Base-by-base conservation (phyloP, 768 basidiomycete genomes). In the Leucocoprinus leucothites region DNA sequence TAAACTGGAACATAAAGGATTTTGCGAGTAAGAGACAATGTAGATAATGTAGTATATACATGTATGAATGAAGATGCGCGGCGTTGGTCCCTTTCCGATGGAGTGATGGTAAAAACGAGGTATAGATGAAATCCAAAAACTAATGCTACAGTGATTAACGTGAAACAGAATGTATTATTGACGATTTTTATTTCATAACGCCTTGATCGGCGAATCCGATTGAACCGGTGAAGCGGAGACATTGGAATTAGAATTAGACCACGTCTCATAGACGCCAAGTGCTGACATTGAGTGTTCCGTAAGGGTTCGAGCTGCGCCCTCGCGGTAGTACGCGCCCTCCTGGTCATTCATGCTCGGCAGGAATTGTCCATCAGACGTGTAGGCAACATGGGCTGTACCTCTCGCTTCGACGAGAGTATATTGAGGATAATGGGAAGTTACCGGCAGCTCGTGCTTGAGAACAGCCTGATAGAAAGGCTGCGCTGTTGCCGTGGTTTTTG, bases 81-180 rank as follows among this genome's bases (percentile, higher is more conserved):
- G 26, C 46, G 38, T 40, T 19, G 47, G 47, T 55, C 53, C 53
- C 53, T 55, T n/a, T 22, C 36, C 19, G 18, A 55, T n/a, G 38
- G 19, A 21, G 21, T 25, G 8, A 24, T 28, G 26, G 9, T 36
- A 22, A 26, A 25, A 46, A 38, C 18, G 44, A 46, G 18, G 25
- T 55, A 55, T 31, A 45, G 28, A 34, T 44, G 51, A 44, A 44
- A 44, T 45, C 43, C 38, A 35, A 41, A 21, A 47, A 31, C 53
- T 55, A 55, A 34, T 48, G 53, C 53, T 56, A 56, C 47, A 48
- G 48, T 18, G n/a, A 35, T 43, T 49, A 48, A 49, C 41, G 48
- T 56, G 47, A 55, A 26, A 43, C 26, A 35, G 31, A 31, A 25
- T 41, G 53, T 40, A 41, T 54, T 34, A 26, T 43, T 16, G 54